Evolutionary conservation across 1,139 yeast species (phyloP).

Genomic region (Petasospora rhodanensis): DNA sequence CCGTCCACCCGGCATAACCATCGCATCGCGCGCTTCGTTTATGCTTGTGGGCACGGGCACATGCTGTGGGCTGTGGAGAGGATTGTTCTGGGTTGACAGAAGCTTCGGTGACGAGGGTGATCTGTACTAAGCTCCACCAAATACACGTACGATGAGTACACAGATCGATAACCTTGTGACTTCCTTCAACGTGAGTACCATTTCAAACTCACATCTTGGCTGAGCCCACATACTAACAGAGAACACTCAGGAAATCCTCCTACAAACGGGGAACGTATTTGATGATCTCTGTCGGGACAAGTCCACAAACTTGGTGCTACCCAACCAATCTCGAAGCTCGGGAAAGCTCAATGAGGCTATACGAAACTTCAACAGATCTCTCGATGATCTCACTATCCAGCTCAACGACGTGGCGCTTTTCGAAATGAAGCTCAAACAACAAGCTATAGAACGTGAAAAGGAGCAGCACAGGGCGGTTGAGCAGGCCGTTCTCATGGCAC

Average conservation of each 20-base stretch:
- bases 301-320: slow-evolving; percentile 27
- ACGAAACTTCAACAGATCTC: slow-evolving; percentile 26
- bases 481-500: slow-evolving; percentile 8
- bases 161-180: slow-evolving; percentile 24
- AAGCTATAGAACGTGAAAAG: slow-evolving; percentile 12
- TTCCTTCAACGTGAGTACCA: slow-evolving; percentile 21
- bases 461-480: slow-evolving; percentile 9
- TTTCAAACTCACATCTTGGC: too few species aligned
- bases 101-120: too few species aligned
- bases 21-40: too few species aligned
- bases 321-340: slow-evolving; percentile 25
- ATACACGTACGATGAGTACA: slow-evolving; percentile 16
- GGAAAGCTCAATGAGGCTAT: slow-evolving; percentile 26
- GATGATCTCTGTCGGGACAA: slow-evolving; percentile 22
- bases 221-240: too few species aligned
- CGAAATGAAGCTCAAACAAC: slow-evolving; percentile 16
- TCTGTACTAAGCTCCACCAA: too few species aligned
- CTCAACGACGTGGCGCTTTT: slow-evolving; percentile 22
- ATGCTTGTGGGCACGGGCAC: too few species aligned
- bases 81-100: too few species aligned
- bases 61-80: too few species aligned
- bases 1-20: too few species aligned
- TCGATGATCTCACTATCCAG: slow-evolving; percentile 22
- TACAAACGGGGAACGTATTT: slow-evolving; percentile 20
- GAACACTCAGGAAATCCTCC: slow-evolving; percentile 25